A percentile compares a stretch with the other conserved stretches of the same genome.
Evolutionary conservation across 345 rosid species (phyloP).

Genomic region (Acer yangbiense): DNA sequence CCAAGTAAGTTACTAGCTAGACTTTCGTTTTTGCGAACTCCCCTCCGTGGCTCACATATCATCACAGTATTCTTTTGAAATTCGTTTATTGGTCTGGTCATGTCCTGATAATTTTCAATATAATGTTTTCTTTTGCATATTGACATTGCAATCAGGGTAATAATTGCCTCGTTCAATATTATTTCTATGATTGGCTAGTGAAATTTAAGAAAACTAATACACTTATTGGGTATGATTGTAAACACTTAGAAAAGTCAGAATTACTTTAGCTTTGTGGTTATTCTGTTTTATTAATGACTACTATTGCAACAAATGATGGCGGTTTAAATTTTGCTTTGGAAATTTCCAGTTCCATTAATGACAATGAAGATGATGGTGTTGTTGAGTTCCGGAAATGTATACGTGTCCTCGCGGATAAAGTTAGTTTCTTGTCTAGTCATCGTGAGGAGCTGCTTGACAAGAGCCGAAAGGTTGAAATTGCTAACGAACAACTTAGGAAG

Average conservation of each 20-base stretch:
- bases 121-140: neutral
- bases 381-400: slow-evolving; percentile 77
- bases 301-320: slow-evolving; percentile 7
- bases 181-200: neutral
- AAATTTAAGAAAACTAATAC: neutral
- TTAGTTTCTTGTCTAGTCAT: slow-evolving; percentile 73
- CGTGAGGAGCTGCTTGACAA: slow-evolving; percentile 80
- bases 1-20: slow-evolving; percentile 62
- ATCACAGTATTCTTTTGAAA: neutral
- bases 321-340: slow-evolving; percentile 22
- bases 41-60: neutral
- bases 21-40: neutral
- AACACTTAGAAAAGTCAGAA: neutral
- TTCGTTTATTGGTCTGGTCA: slow-evolving; percentile 4
- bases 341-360: slow-evolving; percentile 62
- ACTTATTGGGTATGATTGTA: neutral
- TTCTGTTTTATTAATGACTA: neutral
- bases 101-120: neutral
- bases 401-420: slow-evolving; percentile 73
- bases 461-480: slow-evolving; percentile 61
- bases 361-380: slow-evolving; percentile 75
- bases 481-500: slow-evolving; percentile 72
- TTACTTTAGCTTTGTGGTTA: neutral
- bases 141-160: neutral
- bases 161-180: neutral